phyloP scores from a whole-genome alignment of 2,329 filamentous ascomycete species.

The Talaromyces sp. region DNA sequence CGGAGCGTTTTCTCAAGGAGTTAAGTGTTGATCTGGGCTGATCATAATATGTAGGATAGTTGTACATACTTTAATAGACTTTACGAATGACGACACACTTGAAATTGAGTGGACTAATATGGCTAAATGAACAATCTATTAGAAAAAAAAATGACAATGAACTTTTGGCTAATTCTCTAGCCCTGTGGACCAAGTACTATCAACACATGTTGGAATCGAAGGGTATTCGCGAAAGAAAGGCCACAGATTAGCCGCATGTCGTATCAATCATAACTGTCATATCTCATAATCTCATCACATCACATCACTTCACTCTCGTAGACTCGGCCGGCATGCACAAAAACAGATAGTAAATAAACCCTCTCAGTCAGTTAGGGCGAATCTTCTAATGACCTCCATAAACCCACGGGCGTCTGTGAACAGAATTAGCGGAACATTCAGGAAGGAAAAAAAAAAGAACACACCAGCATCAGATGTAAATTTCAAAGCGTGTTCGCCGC shows the following conservation, averaged over 20 bases:
- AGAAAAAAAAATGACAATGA: neutral
- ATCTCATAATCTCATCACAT: neutral
- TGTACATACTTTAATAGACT: neutral
- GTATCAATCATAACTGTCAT: neutral
- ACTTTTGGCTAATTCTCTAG: neutral
- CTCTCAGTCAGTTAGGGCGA: conserved; percentile 13
- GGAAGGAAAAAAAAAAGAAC: conserved; percentile 5
- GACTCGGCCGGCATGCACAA: neutral
- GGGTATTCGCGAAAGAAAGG: neutral
- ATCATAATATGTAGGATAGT: neutral
- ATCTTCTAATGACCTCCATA: conserved; percentile 25
- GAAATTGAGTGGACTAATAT: no score
- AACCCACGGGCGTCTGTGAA: conserved; percentile 35
- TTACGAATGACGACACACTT: neutral
- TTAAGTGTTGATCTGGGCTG: conserved; percentile 25
- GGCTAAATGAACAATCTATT: no score
- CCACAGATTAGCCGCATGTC: neutral
- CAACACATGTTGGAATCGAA: neutral
- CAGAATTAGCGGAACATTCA: neutral
- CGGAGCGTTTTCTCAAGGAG: conserved; percentile 66
- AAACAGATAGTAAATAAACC: neutral
- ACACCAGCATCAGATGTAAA: conserved; percentile 31
- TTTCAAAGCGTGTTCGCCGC: conserved; percentile 35
- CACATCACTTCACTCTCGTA: neutral
- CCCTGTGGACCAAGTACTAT: neutral